Percentiles rank a stretch among this genome's conserved stretches.
Conservation (phyloP, 352 stramenopile species). For the Globisporangium paddicum region DNA sequence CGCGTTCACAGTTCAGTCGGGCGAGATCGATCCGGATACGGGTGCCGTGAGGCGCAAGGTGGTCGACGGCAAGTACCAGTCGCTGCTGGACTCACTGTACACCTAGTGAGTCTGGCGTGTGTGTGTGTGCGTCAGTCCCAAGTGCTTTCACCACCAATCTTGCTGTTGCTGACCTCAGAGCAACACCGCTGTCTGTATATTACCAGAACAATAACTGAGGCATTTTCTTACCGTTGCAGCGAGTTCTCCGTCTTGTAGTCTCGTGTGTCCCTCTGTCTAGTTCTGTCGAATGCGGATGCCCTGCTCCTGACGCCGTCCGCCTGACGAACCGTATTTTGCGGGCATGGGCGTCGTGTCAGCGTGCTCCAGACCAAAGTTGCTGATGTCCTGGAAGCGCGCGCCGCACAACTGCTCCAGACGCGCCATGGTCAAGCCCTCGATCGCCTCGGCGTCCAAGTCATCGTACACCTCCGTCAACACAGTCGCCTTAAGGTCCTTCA, state of each 20-base stretch:
- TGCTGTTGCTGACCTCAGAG: background rate
- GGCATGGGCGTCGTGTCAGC: slow-evolving; percentile 40
- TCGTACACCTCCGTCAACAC: slow-evolving; percentile 44
- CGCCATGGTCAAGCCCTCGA: slow-evolving; percentile 55
- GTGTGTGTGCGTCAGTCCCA: background rate
- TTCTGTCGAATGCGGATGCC: slow-evolving; percentile 83
- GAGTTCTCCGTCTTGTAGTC: background rate
- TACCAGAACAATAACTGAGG: slow-evolving; percentile 17
- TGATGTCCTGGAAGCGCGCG: slow-evolving; percentile 43
- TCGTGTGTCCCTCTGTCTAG: slow-evolving; percentile 12
- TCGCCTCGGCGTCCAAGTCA: slow-evolving; percentile 52
- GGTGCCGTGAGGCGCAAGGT: slow-evolving; percentile 51
- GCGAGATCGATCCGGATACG: slow-evolving; percentile 66
- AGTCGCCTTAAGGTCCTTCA: slow-evolving; percentile 76
- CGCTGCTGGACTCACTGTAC: slow-evolving; percentile 73
- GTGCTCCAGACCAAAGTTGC: slow-evolving; percentile 69
- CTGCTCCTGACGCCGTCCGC: slow-evolving; percentile 57
- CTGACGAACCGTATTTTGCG: slow-evolving; percentile 15
- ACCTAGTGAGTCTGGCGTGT: slow-evolving; percentile 23
- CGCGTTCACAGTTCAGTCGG: slow-evolving; percentile 58
- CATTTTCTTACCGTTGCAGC: background rate
- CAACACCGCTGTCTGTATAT: slow-evolving; percentile 15
- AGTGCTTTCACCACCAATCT: background rate
- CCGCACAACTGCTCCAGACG: slow-evolving; percentile 59
- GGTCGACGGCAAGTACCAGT: slow-evolving; percentile 69